phyloP scores from a whole-genome alignment of 768 basidiomycete genomes.

The Collybia sp. region DNA sequence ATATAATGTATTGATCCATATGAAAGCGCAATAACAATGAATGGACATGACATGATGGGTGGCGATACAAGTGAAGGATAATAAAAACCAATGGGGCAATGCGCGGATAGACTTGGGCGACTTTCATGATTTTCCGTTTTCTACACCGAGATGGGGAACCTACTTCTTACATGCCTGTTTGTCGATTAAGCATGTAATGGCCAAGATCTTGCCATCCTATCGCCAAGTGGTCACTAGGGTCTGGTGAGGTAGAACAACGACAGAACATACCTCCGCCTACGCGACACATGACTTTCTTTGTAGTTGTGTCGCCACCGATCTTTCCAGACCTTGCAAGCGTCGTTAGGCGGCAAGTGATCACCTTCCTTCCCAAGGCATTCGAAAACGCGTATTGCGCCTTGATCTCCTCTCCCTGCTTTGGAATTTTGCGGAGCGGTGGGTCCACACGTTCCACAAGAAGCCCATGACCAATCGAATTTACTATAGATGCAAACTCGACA shows the following conservation, averaged over 20 bases:
- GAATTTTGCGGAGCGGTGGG: slow-evolving; percentile 60
- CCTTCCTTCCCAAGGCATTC: slow-evolving; percentile 66
- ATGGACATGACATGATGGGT: slow-evolving; percentile 11
- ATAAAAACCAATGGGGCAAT: slow-evolving; percentile 11
- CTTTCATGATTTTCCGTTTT: slow-evolving; percentile 7
- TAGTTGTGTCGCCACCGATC: slow-evolving; percentile 43
- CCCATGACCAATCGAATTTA: slow-evolving; percentile 75
- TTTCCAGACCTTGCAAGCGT: slow-evolving; percentile 63
- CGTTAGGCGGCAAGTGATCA: slow-evolving; percentile 76
- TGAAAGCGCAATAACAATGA: slow-evolving; percentile 13
- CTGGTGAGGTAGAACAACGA: neutral
- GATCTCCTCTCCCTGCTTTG: slow-evolving; percentile 73
- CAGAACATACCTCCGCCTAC: slow-evolving; percentile 72
- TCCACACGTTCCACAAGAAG: slow-evolving; percentile 78
- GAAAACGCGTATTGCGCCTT: slow-evolving; percentile 83
- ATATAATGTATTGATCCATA: slow-evolving; percentile 15
- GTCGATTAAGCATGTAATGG: slow-evolving; percentile 72
- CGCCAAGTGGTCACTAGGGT: slow-evolving; percentile 5
- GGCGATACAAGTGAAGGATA: slow-evolving; percentile 18
- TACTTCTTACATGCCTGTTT: slow-evolving; percentile 51
- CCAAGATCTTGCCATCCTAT: slow-evolving; percentile 79
- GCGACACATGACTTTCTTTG: slow-evolving; percentile 89
- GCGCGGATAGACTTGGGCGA: slow-evolving; percentile 3
- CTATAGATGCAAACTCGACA: slow-evolving; percentile 67
- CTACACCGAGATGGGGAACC: neutral